Evolutionary conservation across 108 stramenopile genomes (phyloP).

Genomic region (Nitzschia sp.): DNA sequence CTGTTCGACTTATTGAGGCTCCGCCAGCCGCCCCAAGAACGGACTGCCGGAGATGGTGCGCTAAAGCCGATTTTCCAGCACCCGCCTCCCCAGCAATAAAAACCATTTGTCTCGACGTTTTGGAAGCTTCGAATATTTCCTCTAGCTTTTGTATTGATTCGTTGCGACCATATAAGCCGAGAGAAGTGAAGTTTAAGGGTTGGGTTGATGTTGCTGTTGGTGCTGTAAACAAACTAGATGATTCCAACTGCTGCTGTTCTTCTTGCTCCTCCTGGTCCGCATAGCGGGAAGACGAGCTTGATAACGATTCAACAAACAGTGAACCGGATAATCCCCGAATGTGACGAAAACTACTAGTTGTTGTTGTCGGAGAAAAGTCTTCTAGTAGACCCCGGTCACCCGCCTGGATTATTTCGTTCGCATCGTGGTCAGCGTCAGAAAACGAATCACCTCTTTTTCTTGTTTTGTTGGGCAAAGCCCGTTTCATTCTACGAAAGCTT

Average conservation of each 20-base stretch:
- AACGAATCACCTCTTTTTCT: too few species aligned
- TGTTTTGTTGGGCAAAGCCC: too few species aligned
- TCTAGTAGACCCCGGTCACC: too few species aligned
- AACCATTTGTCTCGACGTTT: not conserved
- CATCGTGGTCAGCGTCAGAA: too few species aligned
- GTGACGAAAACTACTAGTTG: too few species aligned
- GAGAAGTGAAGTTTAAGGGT: not conserved
- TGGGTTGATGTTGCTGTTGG: not conserved
- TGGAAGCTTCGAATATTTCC: not conserved
- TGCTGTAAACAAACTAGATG: not conserved
- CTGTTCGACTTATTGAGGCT: not conserved
- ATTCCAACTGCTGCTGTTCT: too few species aligned
- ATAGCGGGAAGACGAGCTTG: not conserved
- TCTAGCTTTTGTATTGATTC: not conserved
- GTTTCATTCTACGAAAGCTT: too few species aligned
- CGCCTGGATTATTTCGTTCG: too few species aligned
- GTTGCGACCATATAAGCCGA: not conserved
- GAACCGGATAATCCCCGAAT: not conserved
- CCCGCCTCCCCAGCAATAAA: not conserved
- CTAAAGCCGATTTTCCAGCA: not conserved
- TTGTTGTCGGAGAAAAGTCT: too few species aligned
- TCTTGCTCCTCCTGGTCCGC: too few species aligned
- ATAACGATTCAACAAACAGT: not conserved
- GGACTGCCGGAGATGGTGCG: not conserved
- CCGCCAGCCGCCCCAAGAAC: not conserved